Evolutionary conservation across 495 filamentous ascomycete species (phyloP).

Genomic region (Endocarpon pusillum): DNA sequence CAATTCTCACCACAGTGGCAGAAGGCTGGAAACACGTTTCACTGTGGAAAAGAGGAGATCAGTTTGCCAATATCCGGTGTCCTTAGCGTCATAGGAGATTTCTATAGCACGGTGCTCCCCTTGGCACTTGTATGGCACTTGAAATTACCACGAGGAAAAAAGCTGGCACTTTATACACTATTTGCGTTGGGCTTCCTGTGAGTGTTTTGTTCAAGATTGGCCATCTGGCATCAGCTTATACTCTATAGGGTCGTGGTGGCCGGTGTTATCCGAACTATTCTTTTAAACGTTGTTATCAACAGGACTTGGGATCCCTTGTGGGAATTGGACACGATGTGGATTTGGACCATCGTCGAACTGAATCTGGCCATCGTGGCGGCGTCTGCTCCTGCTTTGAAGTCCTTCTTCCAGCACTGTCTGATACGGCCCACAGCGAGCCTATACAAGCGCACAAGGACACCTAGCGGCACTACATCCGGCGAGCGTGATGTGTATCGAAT

Average conservation of each 20-base stretch:
- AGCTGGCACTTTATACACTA: not conserved
- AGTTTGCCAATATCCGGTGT: not conserved
- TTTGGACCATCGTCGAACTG: not conserved
- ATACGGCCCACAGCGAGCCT: too few species aligned
- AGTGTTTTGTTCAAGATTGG: too few species aligned
- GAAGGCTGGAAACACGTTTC: not conserved
- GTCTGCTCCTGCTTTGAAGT: not conserved
- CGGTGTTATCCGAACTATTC: not conserved
- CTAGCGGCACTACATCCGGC: too few species aligned
- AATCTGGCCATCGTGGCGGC: not conserved
- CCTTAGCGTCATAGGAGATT: not conserved
- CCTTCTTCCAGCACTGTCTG: not conserved
- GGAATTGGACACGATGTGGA: not conserved
- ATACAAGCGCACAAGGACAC: too few species aligned
- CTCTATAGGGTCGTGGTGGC: not conserved
- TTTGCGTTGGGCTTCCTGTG: constrained; percentile 1
- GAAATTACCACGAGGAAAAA: not conserved
- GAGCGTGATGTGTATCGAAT: too few species aligned
- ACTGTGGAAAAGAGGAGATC: not conserved
- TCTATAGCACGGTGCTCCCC: not conserved
- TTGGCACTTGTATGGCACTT: not conserved
- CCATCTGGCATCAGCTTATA: too few species aligned
- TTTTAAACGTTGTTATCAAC: not conserved
- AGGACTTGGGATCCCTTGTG: not conserved
- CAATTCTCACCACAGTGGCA: not conserved